Evolutionary conservation across 192 early-diverging fungal species (phyloP), one percentile per base, ranked within the genome.

Genomic region (Rhizoclosmatium sp.): DNA sequence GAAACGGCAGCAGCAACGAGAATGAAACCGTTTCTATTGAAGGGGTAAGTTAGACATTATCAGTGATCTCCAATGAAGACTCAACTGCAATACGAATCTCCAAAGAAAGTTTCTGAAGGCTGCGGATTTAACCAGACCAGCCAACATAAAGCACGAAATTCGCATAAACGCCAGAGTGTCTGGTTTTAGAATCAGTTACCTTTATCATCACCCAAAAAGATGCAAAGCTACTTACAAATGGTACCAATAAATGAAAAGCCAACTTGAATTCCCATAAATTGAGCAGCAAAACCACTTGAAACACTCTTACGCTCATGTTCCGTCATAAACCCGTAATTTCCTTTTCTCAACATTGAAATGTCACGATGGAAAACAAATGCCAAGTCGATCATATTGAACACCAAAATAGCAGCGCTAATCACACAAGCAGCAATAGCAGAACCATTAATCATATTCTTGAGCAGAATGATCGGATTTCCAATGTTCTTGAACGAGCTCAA

Each of bases 341-440:
- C 71, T 19, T 60, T 58, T 14, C 71, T 14, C 41, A 74, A 10
- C 49, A n/a, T 60, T 9, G 21, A 2, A 16, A 74, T 23, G 58
- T 74, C 71, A 3, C 23, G 19, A 16, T 60, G 16, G 10, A 74
- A 10, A 16, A 31, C n/a, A n/a, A 62, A 19, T n/a, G 31, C 9
- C n/a, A 74, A 62, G 58, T 60, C 71, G 41, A 59, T 40, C 21
- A 60, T 60, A 51, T 74, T 74, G 71, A 46, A 74, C 10, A 60
- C 44, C 71, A 74, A 23, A 16, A 74, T 16, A 16, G 23, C 54
- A 16, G 5, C 2, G n/a, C 54, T 23, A 2, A 74, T 48, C 16
- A 31, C 41, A 3, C 31, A 46, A 23, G 54, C 48, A 46, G 47
- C 44, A 23, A 74, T 3, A 60, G 54, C 42, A 14, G 71, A 74